Percentiles rank a stretch among this genome's conserved stretches.
These are phyloP conservation scores for Kodamaea ohmeri DNA, from an alignment of 1,139 yeast species.

Conservation along the genomic window DNA sequence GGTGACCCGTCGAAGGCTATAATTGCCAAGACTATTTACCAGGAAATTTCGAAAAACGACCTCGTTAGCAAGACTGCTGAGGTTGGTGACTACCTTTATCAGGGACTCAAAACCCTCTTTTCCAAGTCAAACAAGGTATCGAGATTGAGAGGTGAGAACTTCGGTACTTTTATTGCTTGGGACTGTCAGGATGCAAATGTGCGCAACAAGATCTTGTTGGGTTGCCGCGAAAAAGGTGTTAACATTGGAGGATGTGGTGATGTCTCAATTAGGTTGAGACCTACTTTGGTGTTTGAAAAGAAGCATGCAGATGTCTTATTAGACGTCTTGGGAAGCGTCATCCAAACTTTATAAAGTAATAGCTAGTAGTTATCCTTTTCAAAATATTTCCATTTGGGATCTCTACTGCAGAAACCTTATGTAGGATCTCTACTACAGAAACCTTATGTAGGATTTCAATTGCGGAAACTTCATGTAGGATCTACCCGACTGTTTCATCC, in stretches of 20 bases:
- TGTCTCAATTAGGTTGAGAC: constrained; percentile 63
- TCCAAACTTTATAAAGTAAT: constrained; percentile 5
- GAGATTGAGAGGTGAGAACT: constrained; percentile 63
- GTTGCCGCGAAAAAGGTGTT: constrained; percentile 54
- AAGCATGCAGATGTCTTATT: constrained; percentile 64
- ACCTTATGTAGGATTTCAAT: no score
- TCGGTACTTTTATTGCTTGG: constrained; percentile 79
- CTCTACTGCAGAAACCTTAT: no score
- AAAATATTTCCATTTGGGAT: neutral
- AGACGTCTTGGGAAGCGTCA: constrained; percentile 39
- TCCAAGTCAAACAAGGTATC: constrained; percentile 42
- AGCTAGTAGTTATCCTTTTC: neutral
- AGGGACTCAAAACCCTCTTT: constrained; percentile 42
- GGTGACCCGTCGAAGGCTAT: constrained; percentile 74
- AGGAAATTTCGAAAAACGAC: constrained; percentile 52
- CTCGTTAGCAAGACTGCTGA: constrained; percentile 50
- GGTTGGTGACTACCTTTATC: constrained; percentile 60
- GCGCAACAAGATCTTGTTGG: constrained; percentile 52
- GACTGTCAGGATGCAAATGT: constrained; percentile 46
- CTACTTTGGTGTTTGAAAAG: constrained; percentile 63
- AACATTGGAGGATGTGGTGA: constrained; percentile 78
- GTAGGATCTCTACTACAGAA: no score
- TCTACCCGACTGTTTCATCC: no score
- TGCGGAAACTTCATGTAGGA: no score
- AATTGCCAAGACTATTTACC: constrained; percentile 60